These are phyloP conservation scores for Penicillium soppii DNA, from an alignment of 495 filamentous ascomycete genomes.

Conservation along the genomic window DNA sequence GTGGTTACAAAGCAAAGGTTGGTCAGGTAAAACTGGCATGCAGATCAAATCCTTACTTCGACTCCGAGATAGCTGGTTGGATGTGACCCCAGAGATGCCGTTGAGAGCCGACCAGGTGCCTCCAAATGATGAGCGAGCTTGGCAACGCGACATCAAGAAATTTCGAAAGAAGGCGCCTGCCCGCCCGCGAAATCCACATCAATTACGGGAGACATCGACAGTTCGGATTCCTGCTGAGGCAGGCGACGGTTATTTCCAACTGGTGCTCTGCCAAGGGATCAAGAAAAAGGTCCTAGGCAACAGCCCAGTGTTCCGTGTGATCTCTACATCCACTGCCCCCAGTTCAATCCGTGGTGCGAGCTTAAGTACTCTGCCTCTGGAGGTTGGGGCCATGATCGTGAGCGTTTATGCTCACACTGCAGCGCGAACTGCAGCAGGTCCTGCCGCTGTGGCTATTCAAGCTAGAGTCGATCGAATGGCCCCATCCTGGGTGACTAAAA, in stretches of 20 bases:
- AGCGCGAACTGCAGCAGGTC: slow-evolving; percentile 46
- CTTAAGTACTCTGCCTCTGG: slow-evolving; percentile 60
- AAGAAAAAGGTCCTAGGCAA: slow-evolving; percentile 57
- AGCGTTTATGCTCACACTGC: slow-evolving; percentile 51
- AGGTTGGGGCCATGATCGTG: slow-evolving; percentile 58
- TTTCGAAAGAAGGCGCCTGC: slow-evolving; percentile 51
- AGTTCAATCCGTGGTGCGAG: slow-evolving; percentile 63
- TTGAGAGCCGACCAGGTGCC: slow-evolving; percentile 44
- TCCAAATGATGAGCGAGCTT: slow-evolving; percentile 55
- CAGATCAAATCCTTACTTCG: slow-evolving; percentile 58
- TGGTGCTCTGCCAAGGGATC: slow-evolving; percentile 56
- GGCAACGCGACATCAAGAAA: slow-evolving; percentile 64
- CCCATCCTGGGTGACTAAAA: slow-evolving; percentile 42
- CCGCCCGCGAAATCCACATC: slow-evolving; percentile 45
- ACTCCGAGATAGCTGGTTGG: slow-evolving; percentile 56
- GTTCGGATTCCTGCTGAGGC: slow-evolving; percentile 61
- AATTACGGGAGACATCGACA: slow-evolving; percentile 58
- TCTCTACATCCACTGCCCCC: slow-evolving; percentile 57
- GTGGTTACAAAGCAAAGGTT: slow-evolving; percentile 67
- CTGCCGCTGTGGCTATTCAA: slow-evolving; percentile 42
- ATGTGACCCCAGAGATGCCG: slow-evolving; percentile 59
- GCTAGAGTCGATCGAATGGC: slow-evolving; percentile 31
- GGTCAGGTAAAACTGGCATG: slow-evolving; percentile 68
- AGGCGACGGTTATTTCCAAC: slow-evolving; percentile 64
- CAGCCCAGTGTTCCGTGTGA: slow-evolving; percentile 63